Conservation (phyloP, 2,329 filamentous ascomycete genomes). For the Xylaria sp. region DNA sequence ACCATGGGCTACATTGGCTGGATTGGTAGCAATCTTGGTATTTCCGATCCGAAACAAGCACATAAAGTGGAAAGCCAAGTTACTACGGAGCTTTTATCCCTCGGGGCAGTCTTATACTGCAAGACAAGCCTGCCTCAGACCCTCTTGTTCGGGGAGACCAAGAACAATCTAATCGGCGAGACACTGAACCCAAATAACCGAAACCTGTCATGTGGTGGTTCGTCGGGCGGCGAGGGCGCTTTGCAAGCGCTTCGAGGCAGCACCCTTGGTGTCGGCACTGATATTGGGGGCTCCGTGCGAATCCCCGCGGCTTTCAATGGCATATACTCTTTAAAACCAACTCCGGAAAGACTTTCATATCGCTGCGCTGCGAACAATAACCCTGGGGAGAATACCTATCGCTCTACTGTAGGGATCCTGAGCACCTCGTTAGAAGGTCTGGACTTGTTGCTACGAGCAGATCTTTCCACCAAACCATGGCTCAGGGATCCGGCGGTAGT, state of each 20-base stretch:
- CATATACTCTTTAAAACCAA: slow-evolving; percentile 57
- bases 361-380: slow-evolving; percentile 44
- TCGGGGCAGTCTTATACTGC: slow-evolving; percentile 57
- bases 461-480: slow-evolving; percentile 67
- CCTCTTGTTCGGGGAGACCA: slow-evolving; percentile 64
- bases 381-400: slow-evolving; percentile 62
- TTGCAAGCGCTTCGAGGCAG: slow-evolving; percentile 56
- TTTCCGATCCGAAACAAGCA: slow-evolving; percentile 49
- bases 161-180: slow-evolving; percentile 71
- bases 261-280: slow-evolving; percentile 57
- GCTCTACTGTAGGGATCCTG: slow-evolving; percentile 72
- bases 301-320: slow-evolving; percentile 58
- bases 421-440: slow-evolving; percentile 63
- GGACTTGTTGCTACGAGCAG: slow-evolving; percentile 55
- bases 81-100: slow-evolving; percentile 40
- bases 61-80: slow-evolving; percentile 33
- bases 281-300: slow-evolving; percentile 60
- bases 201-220: slow-evolving; percentile 69
- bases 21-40: slow-evolving; percentile 50
- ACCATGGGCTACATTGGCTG: slow-evolving; percentile 46
- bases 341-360: slow-evolving; percentile 43
- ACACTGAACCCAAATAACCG: slow-evolving; percentile 72
- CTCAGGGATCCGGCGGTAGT: slow-evolving; percentile 71
- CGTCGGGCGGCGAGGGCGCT: slow-evolving; percentile 66
- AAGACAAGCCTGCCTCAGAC: slow-evolving; percentile 68